Evolutionary conservation across 768 basidiomycete genomes (phyloP).

Genomic region (Mycena vitilis): DNA sequence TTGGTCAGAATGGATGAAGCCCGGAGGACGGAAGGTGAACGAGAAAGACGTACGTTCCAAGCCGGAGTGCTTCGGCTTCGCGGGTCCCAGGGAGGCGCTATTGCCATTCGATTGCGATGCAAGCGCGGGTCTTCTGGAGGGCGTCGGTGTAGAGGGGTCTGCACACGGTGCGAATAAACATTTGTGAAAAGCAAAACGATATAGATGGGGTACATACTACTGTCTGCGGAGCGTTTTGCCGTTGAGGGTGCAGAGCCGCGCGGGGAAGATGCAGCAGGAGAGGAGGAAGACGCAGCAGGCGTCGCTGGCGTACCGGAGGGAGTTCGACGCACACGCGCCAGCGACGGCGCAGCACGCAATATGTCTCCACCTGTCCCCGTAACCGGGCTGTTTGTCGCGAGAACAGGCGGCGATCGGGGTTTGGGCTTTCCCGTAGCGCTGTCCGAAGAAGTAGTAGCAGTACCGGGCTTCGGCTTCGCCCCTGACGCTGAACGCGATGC

Average conservation of each 20-base stretch:
- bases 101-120: constrained; percentile 22
- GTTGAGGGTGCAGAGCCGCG: too few species aligned
- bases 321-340: neutral
- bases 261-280: too few species aligned
- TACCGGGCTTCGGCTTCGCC: neutral
- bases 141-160: neutral
- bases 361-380: neutral
- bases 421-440: too few species aligned
- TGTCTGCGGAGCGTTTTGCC: neutral
- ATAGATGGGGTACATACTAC: neutral
- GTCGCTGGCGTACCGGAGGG: too few species aligned
- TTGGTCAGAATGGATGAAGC: too few species aligned
- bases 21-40: too few species aligned
- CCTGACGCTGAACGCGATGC: neutral
- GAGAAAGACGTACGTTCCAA: neutral
- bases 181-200: neutral
- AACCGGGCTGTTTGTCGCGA: neutral
- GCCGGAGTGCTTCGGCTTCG: neutral
- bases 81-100: too few species aligned
- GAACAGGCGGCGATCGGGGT: too few species aligned
- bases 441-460: too few species aligned
- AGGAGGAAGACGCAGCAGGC: too few species aligned
- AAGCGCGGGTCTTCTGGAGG: constrained; percentile 15
- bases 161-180: neutral
- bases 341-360: neutral